These are phyloP conservation scores for Pichia sporocuriosa DNA, from an alignment of 805 yeast genomes.

Conservation along the genomic window DNA sequence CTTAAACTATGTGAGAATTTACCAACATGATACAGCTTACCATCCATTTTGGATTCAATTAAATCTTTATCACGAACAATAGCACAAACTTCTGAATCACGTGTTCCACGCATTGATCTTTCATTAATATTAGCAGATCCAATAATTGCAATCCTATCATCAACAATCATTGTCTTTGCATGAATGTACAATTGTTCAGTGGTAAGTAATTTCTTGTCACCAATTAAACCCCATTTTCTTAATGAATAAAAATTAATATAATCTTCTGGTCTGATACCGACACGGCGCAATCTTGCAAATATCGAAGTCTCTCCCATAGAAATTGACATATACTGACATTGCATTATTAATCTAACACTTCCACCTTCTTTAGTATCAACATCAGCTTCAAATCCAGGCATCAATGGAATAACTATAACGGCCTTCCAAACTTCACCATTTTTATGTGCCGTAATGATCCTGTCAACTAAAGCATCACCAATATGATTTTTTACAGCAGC, in stretches of 20 bases:
- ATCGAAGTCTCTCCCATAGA: constrained; percentile 86
- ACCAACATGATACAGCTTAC: constrained; percentile 72
- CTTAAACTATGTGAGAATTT: constrained; percentile 85
- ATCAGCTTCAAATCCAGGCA: constrained; percentile 96
- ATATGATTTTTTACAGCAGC: constrained; percentile 78
- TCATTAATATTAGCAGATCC: constrained; percentile 98
- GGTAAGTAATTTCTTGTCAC: constrained; percentile 61
- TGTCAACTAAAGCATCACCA: constrained; percentile 96
- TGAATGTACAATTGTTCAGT: constrained; percentile 93
- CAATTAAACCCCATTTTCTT: constrained; percentile 93
- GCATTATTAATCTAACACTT: constrained; percentile 92
- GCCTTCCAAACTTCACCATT: constrained; percentile 83
- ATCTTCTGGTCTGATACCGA: constrained; percentile 83
- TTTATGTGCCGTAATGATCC: constrained; percentile 82
- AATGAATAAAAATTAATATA: constrained; percentile 88
- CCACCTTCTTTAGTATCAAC: constrained; percentile 93
- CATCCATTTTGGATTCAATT: constrained; percentile 69
- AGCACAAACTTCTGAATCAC: constrained; percentile 94
- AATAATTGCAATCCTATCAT: constrained; percentile 87
- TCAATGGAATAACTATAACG: constrained; percentile 81
- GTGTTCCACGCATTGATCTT: constrained; percentile 86
- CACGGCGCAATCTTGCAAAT: constrained; percentile 68
- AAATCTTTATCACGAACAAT: constrained; percentile 77
- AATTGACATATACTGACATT: constrained; percentile 90
- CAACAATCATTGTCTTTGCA: constrained; percentile 86